Evolutionary conservation across 768 basidiomycete genomes (phyloP), one percentile per base, ranked within the genome.

Genomic region (Sarcomyxa edulis): DNA sequence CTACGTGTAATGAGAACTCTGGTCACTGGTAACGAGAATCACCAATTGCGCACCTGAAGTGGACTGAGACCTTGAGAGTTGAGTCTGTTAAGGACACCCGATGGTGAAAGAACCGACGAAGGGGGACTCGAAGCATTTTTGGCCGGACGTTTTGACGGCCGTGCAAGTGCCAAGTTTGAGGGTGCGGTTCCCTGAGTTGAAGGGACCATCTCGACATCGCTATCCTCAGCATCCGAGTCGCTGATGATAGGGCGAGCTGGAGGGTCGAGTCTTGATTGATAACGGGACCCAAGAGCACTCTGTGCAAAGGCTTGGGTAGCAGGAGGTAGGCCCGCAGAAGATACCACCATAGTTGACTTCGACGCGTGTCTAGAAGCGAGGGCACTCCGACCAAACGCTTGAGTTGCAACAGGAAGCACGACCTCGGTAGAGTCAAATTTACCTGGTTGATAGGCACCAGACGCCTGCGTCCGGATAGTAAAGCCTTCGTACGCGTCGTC

Each of bases 1-100:
- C 64, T 66, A 46, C 19, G 45, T 42, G 57, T 61, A 55, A 62
- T 67, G 53, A 67, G 62, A 54, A 18, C 16, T 31, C 19, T 27
- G 25, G 26, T 19, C 7, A 25, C n/a, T 31, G 15, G 23, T 23
- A 28, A 32, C 24, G 31, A 28, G 23, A 26, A 28, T 15, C 7
- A 9, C 11, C 6, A 18, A 4, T 31, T 27, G 7, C 22, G n/a
- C 20, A 29, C 25, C 15, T 19, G 12, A 6, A 14, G 11, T 14
- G 40, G 7, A 22, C 23, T 21, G 22, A 25, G 33, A 12, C 25
- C 18, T 42, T 27, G 23, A n/a, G 18, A 36, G 28, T 31, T 24
- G 19, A 16, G 11, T 22, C 28, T 9, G 35, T 19, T 9, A 23
- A 27, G 14, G 10, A 12, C 7, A 25, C 23, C n/a, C 22, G 2